A percentile compares a stretch with the other conserved stretches of the same genome.
Conservation (phyloP, 2,329 filamentous ascomycete genomes). For the Fusarium concolor region DNA sequence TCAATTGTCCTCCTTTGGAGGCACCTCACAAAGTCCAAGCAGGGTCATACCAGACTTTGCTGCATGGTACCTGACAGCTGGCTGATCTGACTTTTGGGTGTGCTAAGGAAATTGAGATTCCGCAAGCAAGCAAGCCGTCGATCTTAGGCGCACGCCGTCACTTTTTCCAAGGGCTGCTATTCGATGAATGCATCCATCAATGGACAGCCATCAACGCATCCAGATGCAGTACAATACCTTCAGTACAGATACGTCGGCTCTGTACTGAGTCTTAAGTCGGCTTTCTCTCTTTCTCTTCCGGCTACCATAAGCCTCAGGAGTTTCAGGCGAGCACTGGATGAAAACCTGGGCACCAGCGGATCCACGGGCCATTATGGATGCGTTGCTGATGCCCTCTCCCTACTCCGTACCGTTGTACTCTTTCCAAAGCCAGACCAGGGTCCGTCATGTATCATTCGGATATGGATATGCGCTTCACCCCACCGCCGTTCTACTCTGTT, state of each 20-base stretch:
- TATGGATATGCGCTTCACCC: constrained; percentile 24
- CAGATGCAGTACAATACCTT: constrained; percentile 5
- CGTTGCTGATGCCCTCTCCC: constrained; percentile 10
- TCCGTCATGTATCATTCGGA: constrained; percentile 16
- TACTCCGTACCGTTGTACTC: constrained; percentile 2
- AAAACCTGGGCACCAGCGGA: constrained; percentile 27
- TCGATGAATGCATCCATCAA: constrained; percentile 33
- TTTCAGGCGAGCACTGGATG: constrained; percentile 24
- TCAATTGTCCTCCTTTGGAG: too few relatives aligned
- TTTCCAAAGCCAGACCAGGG: constrained; percentile 1
- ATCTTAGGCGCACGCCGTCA: constrained; percentile 27
- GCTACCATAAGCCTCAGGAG: constrained; percentile 36
- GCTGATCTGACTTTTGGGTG: constrained; percentile 7
- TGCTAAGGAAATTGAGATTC: constrained; percentile 13
- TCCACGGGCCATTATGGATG: constrained; percentile 24
- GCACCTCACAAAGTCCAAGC: not conserved
- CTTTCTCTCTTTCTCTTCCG: not conserved
- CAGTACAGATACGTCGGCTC: not conserved
- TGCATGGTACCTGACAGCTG: constrained; percentile 23
- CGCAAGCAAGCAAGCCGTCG: constrained; percentile 28
- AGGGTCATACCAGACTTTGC: not conserved
- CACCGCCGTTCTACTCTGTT: constrained; percentile 24
- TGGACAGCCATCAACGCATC: constrained; percentile 16
- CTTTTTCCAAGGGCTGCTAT: constrained; percentile 24
- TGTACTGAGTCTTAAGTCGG: not conserved